Evolutionary conservation across 345 rosid genomes (phyloP).

Genomic region (Mercurialis annua): DNA sequence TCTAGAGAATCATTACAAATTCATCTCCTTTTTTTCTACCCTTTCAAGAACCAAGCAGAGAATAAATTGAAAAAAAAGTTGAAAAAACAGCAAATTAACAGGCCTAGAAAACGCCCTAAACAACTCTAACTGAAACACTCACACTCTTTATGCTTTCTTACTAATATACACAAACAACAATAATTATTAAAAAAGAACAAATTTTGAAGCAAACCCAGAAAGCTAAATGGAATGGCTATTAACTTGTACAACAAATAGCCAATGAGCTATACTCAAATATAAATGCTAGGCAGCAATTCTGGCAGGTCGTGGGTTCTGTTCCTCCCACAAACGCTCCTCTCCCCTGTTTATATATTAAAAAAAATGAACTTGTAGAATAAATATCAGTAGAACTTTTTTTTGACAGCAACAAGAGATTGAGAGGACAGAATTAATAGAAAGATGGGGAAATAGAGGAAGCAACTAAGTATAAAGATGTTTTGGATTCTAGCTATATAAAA

Average conservation of each 20-base stretch:
- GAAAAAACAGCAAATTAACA: neutral
- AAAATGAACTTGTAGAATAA: no score
- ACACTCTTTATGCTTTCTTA: slow-evolving; percentile 7
- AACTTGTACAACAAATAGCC: neutral
- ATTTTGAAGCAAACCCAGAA: slow-evolving; percentile 9
- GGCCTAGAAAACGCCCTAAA: neutral
- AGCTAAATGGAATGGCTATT: neutral
- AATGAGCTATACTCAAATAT: no score
- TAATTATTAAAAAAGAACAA: neutral
- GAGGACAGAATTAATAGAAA: neutral
- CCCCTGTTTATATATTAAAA: no score
- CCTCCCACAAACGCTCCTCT: no score
- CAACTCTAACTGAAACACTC: slow-evolving; percentile 9
- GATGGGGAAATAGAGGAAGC: neutral
- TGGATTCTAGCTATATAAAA: neutral
- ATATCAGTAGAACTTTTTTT: no score
- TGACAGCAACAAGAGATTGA: no score
- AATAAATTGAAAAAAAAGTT: neutral
- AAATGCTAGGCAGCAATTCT: no score
- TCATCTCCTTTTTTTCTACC: neutral
- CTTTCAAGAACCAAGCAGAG: neutral
- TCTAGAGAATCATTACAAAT: no score
- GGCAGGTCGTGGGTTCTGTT: no score
- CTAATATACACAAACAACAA: neutral
- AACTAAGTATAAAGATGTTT: neutral